Base-by-base conservation (phyloP, 148 eudicot genomes). In the Silene conica region DNA sequence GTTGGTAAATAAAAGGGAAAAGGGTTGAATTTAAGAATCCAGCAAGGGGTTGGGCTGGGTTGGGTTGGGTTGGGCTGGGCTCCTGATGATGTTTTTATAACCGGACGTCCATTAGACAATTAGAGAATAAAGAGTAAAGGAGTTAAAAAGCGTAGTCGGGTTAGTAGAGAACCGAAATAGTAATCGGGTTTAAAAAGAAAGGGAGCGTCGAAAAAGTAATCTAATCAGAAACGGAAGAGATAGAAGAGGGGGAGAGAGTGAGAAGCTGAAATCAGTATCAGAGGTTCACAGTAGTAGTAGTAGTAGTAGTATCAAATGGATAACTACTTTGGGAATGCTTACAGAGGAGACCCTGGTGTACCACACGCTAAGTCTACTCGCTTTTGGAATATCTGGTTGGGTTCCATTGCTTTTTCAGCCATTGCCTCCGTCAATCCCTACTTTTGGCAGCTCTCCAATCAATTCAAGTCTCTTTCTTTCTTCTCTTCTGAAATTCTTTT, bases 291-390 rank as follows among this genome's bases (percentile, higher is more conserved):
- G n/a, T n/a, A n/a, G n/a, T n/a, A n/a, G n/a, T n/a, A n/a, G n/a
- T n/a, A n/a, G n/a, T 1, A 28, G 31, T 28, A 28, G 1, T 3
- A 28, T 28, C 31, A 28, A 54, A 91, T 93, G 98, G 98, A 93
- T 85, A 87, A 90, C 72, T 89, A 85, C 86, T 89, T 93, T 26
- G 93, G 93, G 19, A 90, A 89, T 73, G 92, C 98, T 1, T 90
- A 93, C 78, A 86, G 92, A 81, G 98, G 98, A 73, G 96, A 93
- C 90, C 98, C 93, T 20, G 96, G 98, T 5, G 89, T 93, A 0
- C 98, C 98, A 4, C 98, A 93, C 66, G 55, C 89, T 1, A 90
- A 81, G 82, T 85, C 87, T 4, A 87, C 82, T 0, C 80, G 89
- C 0, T 93, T 90, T 76, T 60, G 62, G 46, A 89, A 86, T 65